A percentile compares a stretch with the other conserved stretches of the same genome.
These are phyloP conservation scores for Citrus glauca DNA, from an alignment of 345 rosid species.

Conservation along the genomic window DNA sequence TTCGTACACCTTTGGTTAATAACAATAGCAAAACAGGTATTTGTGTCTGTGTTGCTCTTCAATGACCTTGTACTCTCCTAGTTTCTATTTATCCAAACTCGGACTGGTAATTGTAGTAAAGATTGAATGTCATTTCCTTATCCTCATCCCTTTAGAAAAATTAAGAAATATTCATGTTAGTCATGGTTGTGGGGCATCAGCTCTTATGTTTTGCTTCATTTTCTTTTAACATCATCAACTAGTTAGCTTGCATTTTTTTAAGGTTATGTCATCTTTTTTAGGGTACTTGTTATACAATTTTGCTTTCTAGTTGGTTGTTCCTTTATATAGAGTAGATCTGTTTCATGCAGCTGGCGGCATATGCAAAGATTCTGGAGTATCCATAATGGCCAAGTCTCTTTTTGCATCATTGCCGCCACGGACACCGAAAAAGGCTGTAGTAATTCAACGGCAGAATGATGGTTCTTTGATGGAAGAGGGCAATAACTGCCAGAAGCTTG, in stretches of 20 bases:
- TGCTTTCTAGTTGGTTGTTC: constrained; percentile 31
- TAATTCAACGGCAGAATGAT: constrained; percentile 41
- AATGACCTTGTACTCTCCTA: not conserved
- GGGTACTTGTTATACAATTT: constrained; percentile 20
- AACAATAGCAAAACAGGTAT: constrained; percentile 50
- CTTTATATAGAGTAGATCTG: constrained; percentile 69
- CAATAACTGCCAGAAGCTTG: constrained; percentile 34
- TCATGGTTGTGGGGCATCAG: constrained; percentile 5
- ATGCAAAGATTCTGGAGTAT: constrained; percentile 69
- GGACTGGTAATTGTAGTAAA: not conserved
- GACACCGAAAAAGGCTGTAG: constrained; percentile 39
- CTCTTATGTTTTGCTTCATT: constrained; percentile 1
- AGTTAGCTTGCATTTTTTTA: constrained; percentile 18
- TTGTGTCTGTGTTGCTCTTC: not conserved
- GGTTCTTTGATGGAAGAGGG: constrained; percentile 37
- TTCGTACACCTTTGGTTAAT: constrained; percentile 52
- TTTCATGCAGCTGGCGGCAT: constrained; percentile 80
- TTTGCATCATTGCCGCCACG: constrained; percentile 59
- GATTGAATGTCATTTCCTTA: constrained; percentile 5
- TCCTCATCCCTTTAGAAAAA: constrained; percentile 4
- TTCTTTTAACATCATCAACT: constrained; percentile 15
- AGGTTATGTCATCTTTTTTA: constrained; percentile 2
- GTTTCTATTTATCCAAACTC: not conserved
- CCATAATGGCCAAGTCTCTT: constrained; percentile 92
- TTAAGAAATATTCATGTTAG: not conserved